Conservation (phyloP, 208 protist species). For the Chromosphaera perkinsii region DNA sequence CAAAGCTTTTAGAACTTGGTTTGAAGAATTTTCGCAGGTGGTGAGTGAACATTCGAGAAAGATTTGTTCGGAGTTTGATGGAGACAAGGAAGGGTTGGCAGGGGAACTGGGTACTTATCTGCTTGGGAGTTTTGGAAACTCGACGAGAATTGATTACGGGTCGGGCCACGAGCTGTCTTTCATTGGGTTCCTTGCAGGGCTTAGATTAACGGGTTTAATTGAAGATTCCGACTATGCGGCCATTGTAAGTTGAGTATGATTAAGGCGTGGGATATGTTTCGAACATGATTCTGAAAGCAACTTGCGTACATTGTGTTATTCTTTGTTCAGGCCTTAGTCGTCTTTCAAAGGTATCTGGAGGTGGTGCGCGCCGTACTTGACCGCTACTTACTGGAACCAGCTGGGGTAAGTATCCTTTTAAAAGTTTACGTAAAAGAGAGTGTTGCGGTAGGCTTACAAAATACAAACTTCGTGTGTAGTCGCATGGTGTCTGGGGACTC, state of each 20-base stretch:
- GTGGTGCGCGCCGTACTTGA: slow-evolving; percentile 74
- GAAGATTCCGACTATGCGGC: background rate
- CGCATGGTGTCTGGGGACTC: slow-evolving; percentile 95
- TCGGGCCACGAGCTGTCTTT: slow-evolving; percentile 94
- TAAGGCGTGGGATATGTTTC: too few species aligned
- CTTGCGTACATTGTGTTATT: too few species aligned
- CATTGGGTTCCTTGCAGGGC: slow-evolving; percentile 79
- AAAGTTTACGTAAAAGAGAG: too few species aligned
- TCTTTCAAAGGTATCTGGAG: slow-evolving; percentile 70
- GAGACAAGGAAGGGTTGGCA: background rate
- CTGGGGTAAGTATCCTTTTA: too few species aligned
- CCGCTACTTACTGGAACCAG: slow-evolving; percentile 82
- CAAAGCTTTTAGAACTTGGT: slow-evolving; percentile 22
- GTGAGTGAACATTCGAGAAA: background rate
- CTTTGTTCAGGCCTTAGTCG: too few species aligned
- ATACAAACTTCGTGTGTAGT: too few species aligned
- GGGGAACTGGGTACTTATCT: slow-evolving; percentile 81
- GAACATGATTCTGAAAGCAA: too few species aligned
- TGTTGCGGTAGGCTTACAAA: too few species aligned
- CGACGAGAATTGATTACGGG: slow-evolving; percentile 94
- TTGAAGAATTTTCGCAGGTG: slow-evolving; percentile 21
- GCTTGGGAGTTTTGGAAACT: slow-evolving; percentile 84
- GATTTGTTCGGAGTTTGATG: background rate
- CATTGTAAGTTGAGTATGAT: background rate
- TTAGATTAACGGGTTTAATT: slow-evolving; percentile 59